Evolutionary conservation across 768 basidiomycete species (phyloP).

Genomic region (Boletellus ananas): DNA sequence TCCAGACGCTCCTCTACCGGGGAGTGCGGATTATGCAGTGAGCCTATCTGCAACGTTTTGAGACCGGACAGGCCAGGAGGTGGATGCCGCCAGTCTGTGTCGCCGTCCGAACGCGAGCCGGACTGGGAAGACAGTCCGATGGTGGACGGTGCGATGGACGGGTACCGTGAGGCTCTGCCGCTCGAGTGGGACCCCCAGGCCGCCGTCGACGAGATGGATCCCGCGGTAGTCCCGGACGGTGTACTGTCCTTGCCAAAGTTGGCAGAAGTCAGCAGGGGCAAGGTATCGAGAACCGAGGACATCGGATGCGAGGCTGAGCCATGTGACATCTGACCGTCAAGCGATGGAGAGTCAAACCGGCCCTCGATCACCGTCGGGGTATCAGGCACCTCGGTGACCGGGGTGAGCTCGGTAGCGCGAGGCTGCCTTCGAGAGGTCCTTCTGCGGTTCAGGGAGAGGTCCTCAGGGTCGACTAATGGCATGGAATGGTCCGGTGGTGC

Average conservation of each 20-base stretch:
- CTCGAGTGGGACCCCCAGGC: constrained; percentile 15
- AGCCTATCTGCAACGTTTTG: constrained; percentile 8
- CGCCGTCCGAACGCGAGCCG: constrained; percentile 9
- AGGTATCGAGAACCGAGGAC: constrained; percentile 1
- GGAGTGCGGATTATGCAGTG: constrained; percentile 21
- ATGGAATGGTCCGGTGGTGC: constrained; percentile 14
- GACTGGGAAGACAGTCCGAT: constrained; percentile 3
- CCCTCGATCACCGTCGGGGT: background rate
- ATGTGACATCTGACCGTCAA: constrained; percentile 10
- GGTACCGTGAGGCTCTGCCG: constrained; percentile 24
- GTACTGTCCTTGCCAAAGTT: constrained; percentile 23
- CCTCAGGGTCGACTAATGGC: background rate
- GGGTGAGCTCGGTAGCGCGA: constrained; percentile 9
- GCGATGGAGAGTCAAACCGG: constrained; percentile 1
- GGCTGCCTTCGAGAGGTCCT: constrained; percentile 8
- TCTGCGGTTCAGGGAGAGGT: constrained; percentile 2
- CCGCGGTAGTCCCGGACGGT: constrained; percentile 9
- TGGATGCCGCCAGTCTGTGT: constrained; percentile 23
- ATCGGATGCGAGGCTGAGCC: constrained; percentile 6
- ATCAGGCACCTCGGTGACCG: constrained; percentile 20
- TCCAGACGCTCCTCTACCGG: constrained; percentile 10
- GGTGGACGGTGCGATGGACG: constrained; percentile 25
- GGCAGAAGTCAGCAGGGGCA: constrained; percentile 26
- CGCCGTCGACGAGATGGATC: constrained; percentile 16
- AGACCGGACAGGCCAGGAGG: constrained; percentile 25